A percentile compares a stretch with the other conserved stretches of the same genome.
These are phyloP conservation scores for Tulasnella calospora DNA, from an alignment of 768 basidiomycete genomes.

Conservation along the genomic window DNA sequence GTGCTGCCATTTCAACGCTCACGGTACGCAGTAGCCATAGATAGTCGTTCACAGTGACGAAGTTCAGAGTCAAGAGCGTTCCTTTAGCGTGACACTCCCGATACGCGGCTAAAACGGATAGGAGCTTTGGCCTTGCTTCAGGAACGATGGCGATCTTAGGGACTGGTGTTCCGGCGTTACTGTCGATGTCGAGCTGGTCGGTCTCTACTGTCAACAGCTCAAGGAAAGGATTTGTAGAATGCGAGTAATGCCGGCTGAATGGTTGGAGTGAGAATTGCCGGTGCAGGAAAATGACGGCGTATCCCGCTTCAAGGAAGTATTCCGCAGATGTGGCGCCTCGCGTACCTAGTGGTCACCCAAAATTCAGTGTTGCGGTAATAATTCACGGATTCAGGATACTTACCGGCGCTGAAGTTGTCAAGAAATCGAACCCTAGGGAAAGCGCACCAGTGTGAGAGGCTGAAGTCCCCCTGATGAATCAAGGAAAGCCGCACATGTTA, in stretches of 20 bases:
- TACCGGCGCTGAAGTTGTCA: conserved; percentile 97
- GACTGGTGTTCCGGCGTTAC: conserved; percentile 19
- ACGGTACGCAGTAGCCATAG: conserved; percentile 84
- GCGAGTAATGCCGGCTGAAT: conserved; percentile 95
- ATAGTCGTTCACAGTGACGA: conserved; percentile 94
- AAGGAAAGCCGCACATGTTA: conserved; percentile 76
- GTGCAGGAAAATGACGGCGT: conserved; percentile 99
- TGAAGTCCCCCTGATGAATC: conserved; percentile 22
- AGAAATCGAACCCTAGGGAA: conserved; percentile 86
- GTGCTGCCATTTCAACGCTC: conserved; percentile 61
- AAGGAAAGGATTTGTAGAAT: conserved; percentile 96
- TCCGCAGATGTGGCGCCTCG: conserved; percentile 97
- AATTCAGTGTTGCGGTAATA: background rate
- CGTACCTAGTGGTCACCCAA: conserved; percentile 56
- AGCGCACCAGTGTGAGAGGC: conserved; percentile 31
- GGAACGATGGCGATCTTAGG: conserved; percentile 57
- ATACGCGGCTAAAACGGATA: conserved; percentile 71
- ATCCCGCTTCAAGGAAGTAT: conserved; percentile 89
- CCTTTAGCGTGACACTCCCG: conserved; percentile 71
- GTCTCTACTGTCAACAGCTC: conserved; percentile 75
- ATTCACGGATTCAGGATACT: conserved; percentile 31
- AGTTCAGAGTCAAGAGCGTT: conserved; percentile 77
- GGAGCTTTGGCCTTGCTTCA: conserved; percentile 58
- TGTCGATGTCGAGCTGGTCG: conserved; percentile 31
- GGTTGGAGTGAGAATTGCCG: conserved; percentile 96